A percentile compares a stretch with the other conserved stretches of the same genome.
Conservation (phyloP, 2,329 filamentous ascomycete genomes). For the Dactylella cylindrospora region DNA sequence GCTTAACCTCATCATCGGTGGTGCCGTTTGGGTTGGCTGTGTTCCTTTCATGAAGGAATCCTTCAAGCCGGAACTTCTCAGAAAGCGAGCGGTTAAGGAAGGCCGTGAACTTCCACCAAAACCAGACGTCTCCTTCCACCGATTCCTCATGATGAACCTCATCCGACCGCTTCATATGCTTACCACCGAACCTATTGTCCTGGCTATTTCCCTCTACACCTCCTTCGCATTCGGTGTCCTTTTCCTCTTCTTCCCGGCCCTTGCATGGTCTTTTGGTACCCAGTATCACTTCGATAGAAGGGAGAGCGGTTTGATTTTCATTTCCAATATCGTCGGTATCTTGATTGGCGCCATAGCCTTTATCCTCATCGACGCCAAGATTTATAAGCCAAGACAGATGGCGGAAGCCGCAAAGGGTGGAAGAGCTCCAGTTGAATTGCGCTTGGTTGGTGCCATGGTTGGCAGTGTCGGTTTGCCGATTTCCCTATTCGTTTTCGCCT, state of each 20-base stretch:
- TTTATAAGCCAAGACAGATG: conserved; percentile 44
- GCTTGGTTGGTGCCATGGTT: conserved; percentile 63
- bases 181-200: conserved; percentile 70
- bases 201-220: conserved; percentile 69
- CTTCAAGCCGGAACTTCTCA: conserved; percentile 62
- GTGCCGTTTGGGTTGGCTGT: conserved; percentile 59
- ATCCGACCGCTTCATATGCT: conserved; percentile 73
- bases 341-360: conserved; percentile 46
- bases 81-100: conserved; percentile 62
- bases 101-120: conserved; percentile 55
- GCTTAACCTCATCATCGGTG: conserved; percentile 69
- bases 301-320: conserved; percentile 47
- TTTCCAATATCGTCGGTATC: conserved; percentile 45
- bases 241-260: conserved; percentile 66
- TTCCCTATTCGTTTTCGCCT: conserved; percentile 63
- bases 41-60: conserved; percentile 68
- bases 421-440: conserved; percentile 58
- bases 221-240: conserved; percentile 69
- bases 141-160: conserved; percentile 69
- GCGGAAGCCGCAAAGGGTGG: conserved; percentile 42
- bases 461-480: conserved; percentile 60
- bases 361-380: conserved; percentile 44
- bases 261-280: conserved; percentile 46
- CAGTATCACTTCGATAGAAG: conserved; percentile 46
- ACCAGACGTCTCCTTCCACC: conserved; percentile 57